Evolutionary conservation across 2,329 filamentous ascomycete genomes (phyloP), one percentile per base, ranked within the genome.

Genomic region (Sphaerulina musiva): DNA sequence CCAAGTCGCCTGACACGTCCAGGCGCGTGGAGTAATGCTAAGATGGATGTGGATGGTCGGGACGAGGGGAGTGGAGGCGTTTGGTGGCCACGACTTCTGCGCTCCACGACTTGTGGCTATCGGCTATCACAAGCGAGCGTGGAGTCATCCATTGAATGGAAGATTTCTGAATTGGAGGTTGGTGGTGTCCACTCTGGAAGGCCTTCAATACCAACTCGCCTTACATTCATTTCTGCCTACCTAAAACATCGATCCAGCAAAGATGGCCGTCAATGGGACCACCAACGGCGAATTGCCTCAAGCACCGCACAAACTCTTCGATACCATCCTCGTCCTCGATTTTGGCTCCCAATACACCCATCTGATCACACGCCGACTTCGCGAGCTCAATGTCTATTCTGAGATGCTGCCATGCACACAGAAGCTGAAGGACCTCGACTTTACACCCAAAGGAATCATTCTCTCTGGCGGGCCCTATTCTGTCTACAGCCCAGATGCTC

Each of bases 331-430:
- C 60, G 82, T 85, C 60, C 75, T 88, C 64, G 85, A 88, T 71
- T 88, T 87, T 68, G 85, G 80, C 61, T 85, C 80, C 23, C 85
- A 88, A 72, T 86, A 84, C 66, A 84, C 82, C 40, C 86, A 90
- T 70, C 76, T 91, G 39, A 89, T 91, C 66, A 83, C 83, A 8
- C 79, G 88, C 51, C 82, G 88, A 34, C 79, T 95, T 29, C 81
- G 89, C 63, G 82, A 86, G 64, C 80, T 95, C 72, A 86, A 85
- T 74, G 80, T 95, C 70, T 95, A 87, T 76, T 83, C 83, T 58
- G 90, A 95, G 75, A 86, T 95, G 84, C 82, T 95, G 42, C 87
- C 87, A 20, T 95, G 90, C 73, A 95, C 86, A 44, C 84, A 86
- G 65, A 92, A 92, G 76, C 73, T 95, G 20, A 75, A 81, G 6